Base-by-base conservation (phyloP, 192 early-diverging fungal genomes). In the Gryganskiella cystojenkinii region DNA sequence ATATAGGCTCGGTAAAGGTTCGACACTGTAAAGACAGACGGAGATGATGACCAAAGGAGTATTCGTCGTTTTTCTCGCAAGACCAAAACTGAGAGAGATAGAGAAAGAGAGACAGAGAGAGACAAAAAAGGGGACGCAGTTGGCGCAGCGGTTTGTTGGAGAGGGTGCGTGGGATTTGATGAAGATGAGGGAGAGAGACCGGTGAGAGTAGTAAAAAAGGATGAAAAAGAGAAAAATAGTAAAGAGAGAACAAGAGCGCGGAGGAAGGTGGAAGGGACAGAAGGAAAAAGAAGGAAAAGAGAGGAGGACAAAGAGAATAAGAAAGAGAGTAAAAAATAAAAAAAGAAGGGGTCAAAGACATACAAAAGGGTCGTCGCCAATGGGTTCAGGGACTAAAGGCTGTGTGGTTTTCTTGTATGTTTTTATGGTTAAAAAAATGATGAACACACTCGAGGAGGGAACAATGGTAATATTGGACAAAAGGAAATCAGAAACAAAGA, bases 41-140 rank as follows among this genome's bases (percentile, higher is more conserved):
- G 19, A 42, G 34, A 44, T 20, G n/a, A n/a, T n/a, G n/a, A n/a
- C n/a, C n/a, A n/a, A n/a, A n/a, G n/a, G n/a, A n/a, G n/a, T n/a
- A n/a, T n/a, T n/a, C n/a, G n/a, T n/a, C n/a, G n/a, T n/a, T n/a
- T n/a, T n/a, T n/a, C n/a, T n/a, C n/a, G n/a, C n/a, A n/a, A n/a
- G n/a, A n/a, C n/a, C n/a, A n/a, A n/a, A n/a, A n/a, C n/a, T n/a
- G 43, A 56, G 27, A 54, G 35, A 61, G 47, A 37, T 27, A 66
- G 22, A 19, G 22, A 27, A 50, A 11, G 27, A 56, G 51, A 27
- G 53, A 24, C 30, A 56, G 35, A 43, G 44, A 55, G 43, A 43
- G 1, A 20, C n/a, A 19, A 19, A 37, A 56, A 37, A 40, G 33
- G 20, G 34, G 20, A 31, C 30, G 27, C 27, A 19, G 55, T 25